phyloP scores from a whole-genome alignment of 257 asterid species.

The Phtheirospermum japonicum region DNA sequence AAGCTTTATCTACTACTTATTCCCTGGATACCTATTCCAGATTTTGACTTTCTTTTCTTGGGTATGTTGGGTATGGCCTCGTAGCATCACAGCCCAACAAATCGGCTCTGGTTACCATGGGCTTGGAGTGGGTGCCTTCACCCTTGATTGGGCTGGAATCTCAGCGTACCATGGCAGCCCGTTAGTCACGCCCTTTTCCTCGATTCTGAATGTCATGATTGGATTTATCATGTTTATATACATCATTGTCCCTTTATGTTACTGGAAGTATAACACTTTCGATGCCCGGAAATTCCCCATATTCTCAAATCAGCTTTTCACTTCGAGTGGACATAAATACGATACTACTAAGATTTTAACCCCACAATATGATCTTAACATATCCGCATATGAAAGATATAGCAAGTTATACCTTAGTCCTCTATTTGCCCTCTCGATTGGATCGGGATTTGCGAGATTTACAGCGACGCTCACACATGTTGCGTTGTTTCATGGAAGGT shows the following conservation, averaged over 20 bases:
- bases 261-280: conserved; percentile 92
- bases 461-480: conserved; percentile 93
- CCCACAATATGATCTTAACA: conserved; percentile 72
- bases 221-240: conserved; percentile 93
- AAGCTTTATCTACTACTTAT: conserved; percentile 72
- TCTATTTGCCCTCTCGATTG: conserved; percentile 87
- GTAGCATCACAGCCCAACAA: conserved; percentile 91
- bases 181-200: conserved; percentile 77
- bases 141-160: conserved; percentile 99
- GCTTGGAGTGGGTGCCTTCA: conserved; percentile 93
- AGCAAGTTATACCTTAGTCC: conserved; percentile 98
- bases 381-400: conserved; percentile 64
- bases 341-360: conserved; percentile 80
- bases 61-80: conserved; percentile 98
- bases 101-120: conserved; percentile 96
- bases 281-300: conserved; percentile 90
- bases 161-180: conserved; percentile 99
- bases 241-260: conserved; percentile 83
- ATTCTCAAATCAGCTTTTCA: conserved; percentile 78
- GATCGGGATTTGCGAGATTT: conserved; percentile 90
- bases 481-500: conserved; percentile 91
- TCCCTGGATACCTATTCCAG: conserved; percentile 89
- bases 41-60: conserved; percentile 93
- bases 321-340: conserved; percentile 64
- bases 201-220: conserved; percentile 70